These are phyloP conservation scores for Macrocybe sp. DNA, from an alignment of 1,284 basidiomycete genomes.

Conservation along the genomic window DNA sequence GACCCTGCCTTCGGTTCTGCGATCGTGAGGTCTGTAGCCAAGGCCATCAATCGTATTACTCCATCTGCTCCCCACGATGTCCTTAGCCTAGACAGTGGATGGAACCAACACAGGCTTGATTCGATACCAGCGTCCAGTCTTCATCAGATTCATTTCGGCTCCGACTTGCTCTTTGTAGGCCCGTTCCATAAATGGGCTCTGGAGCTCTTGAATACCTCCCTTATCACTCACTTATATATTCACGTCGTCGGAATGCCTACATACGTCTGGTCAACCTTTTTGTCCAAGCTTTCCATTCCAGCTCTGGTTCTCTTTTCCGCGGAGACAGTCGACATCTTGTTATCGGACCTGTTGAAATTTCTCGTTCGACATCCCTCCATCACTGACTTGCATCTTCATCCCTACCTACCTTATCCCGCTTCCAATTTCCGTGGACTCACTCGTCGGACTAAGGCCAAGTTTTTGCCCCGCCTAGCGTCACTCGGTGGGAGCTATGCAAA, in stretches of 20 bases:
- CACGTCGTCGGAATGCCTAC: slow-evolving; percentile 11
- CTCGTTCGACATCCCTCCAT: slow-evolving; percentile 16
- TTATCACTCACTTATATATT: slow-evolving; percentile 15
- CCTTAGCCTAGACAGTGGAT: too few relatives aligned
- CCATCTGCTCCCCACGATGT: too few relatives aligned
- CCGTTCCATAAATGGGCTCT: slow-evolving; percentile 18
- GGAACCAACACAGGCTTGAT: too few relatives aligned
- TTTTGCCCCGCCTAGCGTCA: slow-evolving; percentile 10
- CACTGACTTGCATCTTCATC: slow-evolving; percentile 12
- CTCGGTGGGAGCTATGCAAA: slow-evolving; percentile 15
- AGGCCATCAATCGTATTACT: too few relatives aligned
- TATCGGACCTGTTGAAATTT: slow-evolving; percentile 14
- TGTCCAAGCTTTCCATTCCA: slow-evolving; percentile 13
- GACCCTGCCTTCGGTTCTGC: too few relatives aligned
- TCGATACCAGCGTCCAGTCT: too few relatives aligned
- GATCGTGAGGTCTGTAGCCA: too few relatives aligned
- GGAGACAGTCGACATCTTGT: slow-evolving; percentile 13
- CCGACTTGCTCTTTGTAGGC: slow-evolving; percentile 13
- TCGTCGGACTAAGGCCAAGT: slow-evolving; percentile 6
- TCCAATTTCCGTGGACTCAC: background rate
- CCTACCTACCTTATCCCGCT: slow-evolving; percentile 8
- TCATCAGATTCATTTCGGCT: slow-evolving; percentile 5
- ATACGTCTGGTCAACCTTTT: slow-evolving; percentile 11
- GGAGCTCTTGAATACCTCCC: slow-evolving; percentile 9
- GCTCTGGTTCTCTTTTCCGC: slow-evolving; percentile 12